phyloP scores from a whole-genome alignment of 2,329 filamentous ascomycete genomes.

The Cercospora zeina region DNA sequence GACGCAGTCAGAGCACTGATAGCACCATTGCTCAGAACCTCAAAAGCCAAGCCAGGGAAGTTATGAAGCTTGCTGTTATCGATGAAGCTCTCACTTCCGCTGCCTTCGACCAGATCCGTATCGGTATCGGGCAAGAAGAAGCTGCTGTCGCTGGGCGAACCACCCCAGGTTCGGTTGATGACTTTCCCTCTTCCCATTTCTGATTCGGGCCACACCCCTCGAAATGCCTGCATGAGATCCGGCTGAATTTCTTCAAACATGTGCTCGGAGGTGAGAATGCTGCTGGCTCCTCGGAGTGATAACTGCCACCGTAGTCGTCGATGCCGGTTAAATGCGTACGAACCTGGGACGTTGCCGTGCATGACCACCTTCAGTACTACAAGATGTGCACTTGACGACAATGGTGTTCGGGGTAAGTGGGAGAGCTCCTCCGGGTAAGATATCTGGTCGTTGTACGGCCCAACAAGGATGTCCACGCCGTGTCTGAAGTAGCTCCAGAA shows the following conservation, averaged over 20 bases:
- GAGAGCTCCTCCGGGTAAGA: conserved; percentile 18
- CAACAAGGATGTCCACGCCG: conserved; percentile 91
- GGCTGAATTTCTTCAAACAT: conserved; percentile 68
- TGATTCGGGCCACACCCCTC: conserved; percentile 59
- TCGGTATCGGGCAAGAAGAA: conserved; percentile 41
- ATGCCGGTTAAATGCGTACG: conserved; percentile 94
- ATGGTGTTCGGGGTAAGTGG: conserved; percentile 24
- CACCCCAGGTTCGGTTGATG: conserved; percentile 42
- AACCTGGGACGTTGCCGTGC: conserved; percentile 92
- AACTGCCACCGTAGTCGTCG: conserved; percentile 82
- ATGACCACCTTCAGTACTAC: conserved; percentile 90
- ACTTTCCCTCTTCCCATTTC: conserved; percentile 49
- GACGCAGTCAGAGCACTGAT: conserved; percentile 75
- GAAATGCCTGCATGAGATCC: conserved; percentile 33
- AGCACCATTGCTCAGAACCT: conserved; percentile 88
- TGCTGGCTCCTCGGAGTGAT: conserved; percentile 46
- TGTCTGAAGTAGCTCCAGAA: conserved; percentile 98
- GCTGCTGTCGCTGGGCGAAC: conserved; percentile 37
- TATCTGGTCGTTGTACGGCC: conserved; percentile 59
- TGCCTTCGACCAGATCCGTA: conserved; percentile 46
- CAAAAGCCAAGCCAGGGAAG: conserved; percentile 91
- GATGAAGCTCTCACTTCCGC: conserved; percentile 54
- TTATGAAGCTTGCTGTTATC: conserved; percentile 85
- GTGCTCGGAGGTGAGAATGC: conserved; percentile 70
- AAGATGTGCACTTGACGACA: conserved; percentile 52